Conservation (phyloP, 2,329 filamentous ascomycete genomes). For the Apiospora aurea region DNA sequence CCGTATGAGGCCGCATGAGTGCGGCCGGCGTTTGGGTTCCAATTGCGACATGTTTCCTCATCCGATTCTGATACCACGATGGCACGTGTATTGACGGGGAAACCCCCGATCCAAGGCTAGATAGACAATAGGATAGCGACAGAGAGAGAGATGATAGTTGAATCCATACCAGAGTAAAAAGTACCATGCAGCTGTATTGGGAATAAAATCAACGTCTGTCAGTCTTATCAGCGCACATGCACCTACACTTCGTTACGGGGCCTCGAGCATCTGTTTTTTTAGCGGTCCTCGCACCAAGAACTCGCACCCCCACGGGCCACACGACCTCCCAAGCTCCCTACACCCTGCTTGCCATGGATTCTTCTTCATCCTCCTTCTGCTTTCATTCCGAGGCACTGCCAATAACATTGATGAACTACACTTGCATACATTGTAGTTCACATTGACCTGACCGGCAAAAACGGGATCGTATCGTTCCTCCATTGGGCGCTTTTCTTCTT, state of each 20-base stretch:
- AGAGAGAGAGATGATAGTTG: neutral
- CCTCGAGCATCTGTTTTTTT: neutral
- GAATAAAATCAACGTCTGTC: neutral
- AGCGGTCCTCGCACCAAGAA: neutral
- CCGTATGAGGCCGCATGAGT: neutral
- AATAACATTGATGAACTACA: neutral
- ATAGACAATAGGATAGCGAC: too few relatives aligned
- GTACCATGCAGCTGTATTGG: neutral
- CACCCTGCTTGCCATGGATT: neutral
- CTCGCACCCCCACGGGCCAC: neutral
- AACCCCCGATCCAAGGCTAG: neutral
- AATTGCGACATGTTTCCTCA: neutral
- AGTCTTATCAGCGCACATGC: neutral
- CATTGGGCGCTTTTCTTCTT: neutral
- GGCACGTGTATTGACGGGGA: neutral
- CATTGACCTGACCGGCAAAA: neutral
- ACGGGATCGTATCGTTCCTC: neutral
- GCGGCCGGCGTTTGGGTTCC: neutral
- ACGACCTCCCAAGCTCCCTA: neutral
- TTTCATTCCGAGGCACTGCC: neutral
- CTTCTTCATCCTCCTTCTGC: neutral
- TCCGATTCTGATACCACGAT: neutral
- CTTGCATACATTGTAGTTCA: neutral
- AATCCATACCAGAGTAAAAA: neutral
- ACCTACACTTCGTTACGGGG: neutral